A percentile compares a stretch with the other conserved stretches of the same genome.
These are phyloP conservation scores for Eucalyptus curtisii DNA, from an alignment of 345 rosid genomes.

Conservation along the genomic window DNA sequence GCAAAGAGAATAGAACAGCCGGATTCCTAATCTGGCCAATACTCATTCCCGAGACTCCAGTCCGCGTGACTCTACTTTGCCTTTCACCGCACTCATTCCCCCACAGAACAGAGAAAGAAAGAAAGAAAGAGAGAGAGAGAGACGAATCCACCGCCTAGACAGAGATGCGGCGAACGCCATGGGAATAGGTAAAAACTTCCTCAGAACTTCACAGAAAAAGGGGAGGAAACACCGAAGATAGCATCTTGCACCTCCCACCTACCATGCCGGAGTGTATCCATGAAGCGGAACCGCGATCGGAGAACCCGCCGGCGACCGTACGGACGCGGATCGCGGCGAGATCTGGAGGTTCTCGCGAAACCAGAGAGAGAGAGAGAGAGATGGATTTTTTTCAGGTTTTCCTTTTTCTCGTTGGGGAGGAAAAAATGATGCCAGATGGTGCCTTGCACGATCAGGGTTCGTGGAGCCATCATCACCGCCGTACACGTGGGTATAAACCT, in stretches of 20 bases:
- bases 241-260: background rate
- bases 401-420: background rate
- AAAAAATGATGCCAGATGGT: constrained; percentile 12
- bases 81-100: background rate
- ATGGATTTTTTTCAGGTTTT: background rate
- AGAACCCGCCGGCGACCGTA: constrained; percentile 7
- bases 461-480: constrained; percentile 1
- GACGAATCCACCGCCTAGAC: background rate
- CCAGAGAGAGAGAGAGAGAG: background rate
- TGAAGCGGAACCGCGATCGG: background rate
- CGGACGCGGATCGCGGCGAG: constrained; percentile 2
- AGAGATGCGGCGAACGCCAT: background rate
- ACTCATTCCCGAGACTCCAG: background rate
- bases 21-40: background rate
- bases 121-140: background rate
- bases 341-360: background rate
- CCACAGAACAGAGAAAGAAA: background rate
- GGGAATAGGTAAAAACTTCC: background rate
- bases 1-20: background rate
- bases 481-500: constrained; percentile 17
- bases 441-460: constrained; percentile 18
- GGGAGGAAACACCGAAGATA: background rate
- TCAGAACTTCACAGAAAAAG: background rate
- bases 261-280: background rate
- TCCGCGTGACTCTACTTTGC: background rate